Evolutionary conservation across 2,329 filamentous ascomycete genomes (phyloP).

Genomic region (Nannizziopsis barbatae): DNA sequence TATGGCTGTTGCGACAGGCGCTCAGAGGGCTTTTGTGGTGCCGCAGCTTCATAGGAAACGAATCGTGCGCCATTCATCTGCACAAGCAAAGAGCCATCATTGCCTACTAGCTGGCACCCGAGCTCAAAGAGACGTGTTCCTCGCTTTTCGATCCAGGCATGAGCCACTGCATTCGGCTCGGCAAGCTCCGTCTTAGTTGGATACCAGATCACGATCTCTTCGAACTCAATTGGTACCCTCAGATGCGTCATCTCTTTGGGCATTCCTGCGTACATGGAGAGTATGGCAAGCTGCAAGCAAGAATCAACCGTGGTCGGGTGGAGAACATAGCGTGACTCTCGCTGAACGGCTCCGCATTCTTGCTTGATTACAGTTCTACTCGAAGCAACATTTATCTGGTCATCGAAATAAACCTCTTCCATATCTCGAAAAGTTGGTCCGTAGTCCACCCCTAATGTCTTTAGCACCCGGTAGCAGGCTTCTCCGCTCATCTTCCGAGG

Average conservation of each 20-base stretch:
- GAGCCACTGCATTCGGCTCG: not conserved
- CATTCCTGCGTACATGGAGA: not conserved
- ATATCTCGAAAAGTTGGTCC: constrained; percentile 7
- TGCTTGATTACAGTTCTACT: not conserved
- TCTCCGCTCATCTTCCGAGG: not conserved
- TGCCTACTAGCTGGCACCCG: not conserved
- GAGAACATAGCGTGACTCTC: constrained; percentile 3
- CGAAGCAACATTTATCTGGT: not conserved
- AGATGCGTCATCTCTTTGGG: not conserved
- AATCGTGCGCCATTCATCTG: not conserved
- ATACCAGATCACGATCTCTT: constrained; percentile 4
- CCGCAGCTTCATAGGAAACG: constrained; percentile 2
- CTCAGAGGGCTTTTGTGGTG: not conserved
- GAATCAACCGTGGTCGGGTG: constrained; percentile 1
- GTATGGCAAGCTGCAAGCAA: constrained; percentile 6
- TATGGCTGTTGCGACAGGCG: not conserved
- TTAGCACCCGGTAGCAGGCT: not conserved
- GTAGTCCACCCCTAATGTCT: constrained; percentile 3
- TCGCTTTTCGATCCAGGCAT: constrained; percentile 6
- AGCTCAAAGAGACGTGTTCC: not conserved
- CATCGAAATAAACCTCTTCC: not conserved
- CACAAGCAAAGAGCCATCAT: constrained; percentile 1
- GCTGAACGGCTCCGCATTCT: not conserved
- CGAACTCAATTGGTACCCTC: constrained; percentile 3
- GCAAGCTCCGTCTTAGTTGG: not conserved